phyloP scores from a whole-genome alignment of 768 basidiomycete genomes.

The Suillus fuscotomentosus region DNA sequence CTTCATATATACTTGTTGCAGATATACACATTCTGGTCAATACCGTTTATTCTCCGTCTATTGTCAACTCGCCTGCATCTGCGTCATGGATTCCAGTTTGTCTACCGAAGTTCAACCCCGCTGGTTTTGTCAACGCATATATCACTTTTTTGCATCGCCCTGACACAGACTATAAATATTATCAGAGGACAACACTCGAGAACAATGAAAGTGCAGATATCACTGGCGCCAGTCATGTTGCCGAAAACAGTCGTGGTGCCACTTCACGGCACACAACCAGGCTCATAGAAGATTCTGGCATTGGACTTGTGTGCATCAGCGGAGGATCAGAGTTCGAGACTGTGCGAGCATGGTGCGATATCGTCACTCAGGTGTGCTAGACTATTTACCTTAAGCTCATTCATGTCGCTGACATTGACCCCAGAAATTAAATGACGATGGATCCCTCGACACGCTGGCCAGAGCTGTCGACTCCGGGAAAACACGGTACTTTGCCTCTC shows the following conservation, averaged over 20 bases:
- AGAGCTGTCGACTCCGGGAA: constrained; percentile 45
- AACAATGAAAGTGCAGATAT: constrained; percentile 3
- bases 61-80: constrained; percentile 71
- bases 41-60: constrained; percentile 81
- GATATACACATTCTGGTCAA: constrained; percentile 94
- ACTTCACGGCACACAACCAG: constrained; percentile 7
- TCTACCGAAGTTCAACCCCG: constrained; percentile 89
- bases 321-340: constrained; percentile 82
- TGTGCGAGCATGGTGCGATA: constrained; percentile 75
- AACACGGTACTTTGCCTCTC: constrained; percentile 67
- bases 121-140: constrained; percentile 90
- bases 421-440: constrained; percentile 66
- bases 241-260: constrained; percentile 16
- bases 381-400: constrained; percentile 2
- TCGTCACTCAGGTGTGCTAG: constrained; percentile 52
- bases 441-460: constrained; percentile 50
- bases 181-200: constrained; percentile 6
- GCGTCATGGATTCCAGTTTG: constrained; percentile 96
- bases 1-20: not conserved
- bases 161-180: constrained; percentile 12
- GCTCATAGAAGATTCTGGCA: constrained; percentile 29
- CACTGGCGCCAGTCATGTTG: constrained; percentile 1
- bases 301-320: constrained; percentile 79
- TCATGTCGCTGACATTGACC: not conserved
- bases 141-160: constrained; percentile 64